Evolutionary conservation across 1,284 basidiomycete species (phyloP), one percentile per base, ranked within the genome.

Genomic region (Retiboletus fuscus): DNA sequence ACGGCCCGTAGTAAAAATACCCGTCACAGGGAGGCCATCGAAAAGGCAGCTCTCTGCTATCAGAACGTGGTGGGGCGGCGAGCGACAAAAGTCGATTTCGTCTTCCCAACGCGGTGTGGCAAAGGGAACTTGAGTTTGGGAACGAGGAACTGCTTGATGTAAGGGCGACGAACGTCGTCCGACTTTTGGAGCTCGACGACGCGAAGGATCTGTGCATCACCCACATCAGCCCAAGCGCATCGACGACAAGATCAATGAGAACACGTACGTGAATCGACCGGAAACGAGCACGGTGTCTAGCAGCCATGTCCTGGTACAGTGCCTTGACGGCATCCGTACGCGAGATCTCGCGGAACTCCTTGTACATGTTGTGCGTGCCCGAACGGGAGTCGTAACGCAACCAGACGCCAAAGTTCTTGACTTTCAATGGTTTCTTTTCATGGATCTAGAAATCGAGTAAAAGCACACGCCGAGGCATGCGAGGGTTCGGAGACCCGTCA

Each of bases 401-500:
- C 97, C 97, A 99, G 88, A 99, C 95, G 81, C 96, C 98, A 83
- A 99, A 99, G 94, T 98, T 99, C 92, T 99, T 99, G 84, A 98
- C 95, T 89, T 97, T 97, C 84, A 97, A 85, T 51, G 98, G 97
- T 87, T 94, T 96, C 91, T 95, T 96, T 89, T 99, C 97, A 80
- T 93, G 91, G 83, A 98, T 97, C 96, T 97, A 91, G 71, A 74
- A 74, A 68, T 68, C 10, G 79, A 72, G 75, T 65, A 39, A 55
- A 61, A 60, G 60, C 76, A 77, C 43, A n/a, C 66, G 43, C 46
- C 28, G 62, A 65, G 15, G 64, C 69, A 57, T 57, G 69, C 66
- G 30, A 61, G 53, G 68, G 69, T 78, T 58, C 51, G 11, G 30
- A 60, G 26, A 63, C 78, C 79, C 79, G 84, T 91, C 83, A 91